Base-by-base conservation (phyloP, 2,329 filamentous ascomycete genomes). In the Pseudodiploospora longispora region DNA sequence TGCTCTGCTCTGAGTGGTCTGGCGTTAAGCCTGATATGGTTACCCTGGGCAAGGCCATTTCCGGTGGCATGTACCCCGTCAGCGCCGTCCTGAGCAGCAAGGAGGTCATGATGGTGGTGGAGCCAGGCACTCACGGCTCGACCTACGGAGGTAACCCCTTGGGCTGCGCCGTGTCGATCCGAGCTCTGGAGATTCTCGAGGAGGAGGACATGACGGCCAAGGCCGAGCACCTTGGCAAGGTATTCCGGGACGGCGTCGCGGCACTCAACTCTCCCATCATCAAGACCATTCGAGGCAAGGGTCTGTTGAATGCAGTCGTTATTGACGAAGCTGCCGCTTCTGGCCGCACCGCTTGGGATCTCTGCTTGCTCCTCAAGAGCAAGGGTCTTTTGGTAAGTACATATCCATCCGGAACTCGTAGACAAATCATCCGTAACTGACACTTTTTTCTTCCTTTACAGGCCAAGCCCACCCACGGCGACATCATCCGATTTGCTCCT, bases 71-170 rank as follows among this genome's bases (percentile, higher is more conserved):
- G 85, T 98, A 98, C 69, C 93, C 93, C n/a, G 93, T 98, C 46
- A 95, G 89, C 49, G 89, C 84, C 57, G 90, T 98, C 40, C 75
- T 98, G 42, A 84, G 85, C 50, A 82, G 82, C 57, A 89, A 85
- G 68, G 90, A 96, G 46, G 75, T 97, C 51, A 96, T 98, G 90
- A 78, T 96, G 53, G 93, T 91, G 7, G 76, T 98, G 51, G 93
- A 98, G 74, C 87, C 93, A 28, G 93, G 93, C 48, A 97, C 93
- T 28, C 93, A 98, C 67, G 93, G 93, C 40, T 95, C 88, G 36
- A 98, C 93, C n/a, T 98, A 97, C 60, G 93, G 93, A 49, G 93
- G 93, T 41, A 98, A 98, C 69, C 93, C 93, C 12, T 75, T 98
- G 9, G 93, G 90, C 27, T 97, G 89, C 56, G 93, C 93, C 34